Evolutionary conservation across 2,329 filamentous ascomycete species (phyloP), one percentile per base, ranked within the genome.

Genomic region (Coniella vitis): DNA sequence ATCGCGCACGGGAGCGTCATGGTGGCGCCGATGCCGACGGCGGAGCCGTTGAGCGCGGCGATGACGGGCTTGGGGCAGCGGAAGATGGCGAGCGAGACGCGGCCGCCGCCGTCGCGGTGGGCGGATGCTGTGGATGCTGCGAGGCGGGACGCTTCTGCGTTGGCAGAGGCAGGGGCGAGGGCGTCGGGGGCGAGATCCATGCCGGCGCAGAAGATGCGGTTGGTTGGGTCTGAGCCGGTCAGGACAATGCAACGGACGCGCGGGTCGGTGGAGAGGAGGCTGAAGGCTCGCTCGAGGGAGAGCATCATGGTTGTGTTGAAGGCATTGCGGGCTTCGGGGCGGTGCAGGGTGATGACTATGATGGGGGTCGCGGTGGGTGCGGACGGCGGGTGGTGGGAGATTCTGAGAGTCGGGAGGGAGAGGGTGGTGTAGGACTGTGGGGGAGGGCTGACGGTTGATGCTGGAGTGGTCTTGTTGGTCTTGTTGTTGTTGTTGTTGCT

Each of bases 281-380:
- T 60, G 59, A 77, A 76, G 39, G 76, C 78, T 3, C 65, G 55
- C 51, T 79, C 73, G 25, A 88, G 70, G 57, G 84, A 82, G 14
- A 65, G 59, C 57, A 76, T 75, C 81, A 87, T 87, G 13, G 65
- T 69, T 17, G 73, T 68, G 3, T 81, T 87, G 65, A 87, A 87
- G 52, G 81, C 83, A 73, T 88, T 87, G 66, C 82, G 73, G 51
- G 79, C 79, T 10, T 68, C 63, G 0, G 84, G 84, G 16, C 50
- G 78, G 66, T 84, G 72, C 36, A 87, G 74, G 2, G 77, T 77
- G 31, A 87, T 63, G 54, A 86, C 63, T 43, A 87, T 72, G 45
- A 86, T 73, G 14, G 75, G 74, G 1, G 83, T 86, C 13, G 77
- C 74, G 3, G 72, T 67, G 10, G 73, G 62, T 0, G 83, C 78